Conservation (phyloP, 257 asterid species). For the Fraxinus cuspidata region DNA sequence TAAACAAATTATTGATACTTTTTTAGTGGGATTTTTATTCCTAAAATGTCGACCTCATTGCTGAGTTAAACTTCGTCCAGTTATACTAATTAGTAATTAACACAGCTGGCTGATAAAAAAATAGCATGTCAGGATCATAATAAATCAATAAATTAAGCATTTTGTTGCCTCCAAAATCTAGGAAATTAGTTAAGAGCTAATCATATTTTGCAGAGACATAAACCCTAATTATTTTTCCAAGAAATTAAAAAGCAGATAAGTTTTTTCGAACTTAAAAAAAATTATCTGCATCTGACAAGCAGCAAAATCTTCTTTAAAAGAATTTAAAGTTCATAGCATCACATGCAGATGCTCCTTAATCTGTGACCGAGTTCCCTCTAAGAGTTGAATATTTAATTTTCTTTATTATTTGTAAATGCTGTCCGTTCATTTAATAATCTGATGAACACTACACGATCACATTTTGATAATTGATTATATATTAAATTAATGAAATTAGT, state of each 20-base stretch:
- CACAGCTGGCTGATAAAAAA: too few relatives aligned
- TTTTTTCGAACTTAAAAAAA: too few relatives aligned
- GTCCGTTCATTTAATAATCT: neutral
- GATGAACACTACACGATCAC: neutral
- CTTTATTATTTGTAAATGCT: neutral
- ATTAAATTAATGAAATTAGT: constrained; percentile 6
- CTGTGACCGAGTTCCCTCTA: neutral
- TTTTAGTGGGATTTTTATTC: too few relatives aligned
- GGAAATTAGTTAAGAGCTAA: neutral
- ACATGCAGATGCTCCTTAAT: neutral
- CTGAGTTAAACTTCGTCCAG: too few relatives aligned
- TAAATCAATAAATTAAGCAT: neutral
- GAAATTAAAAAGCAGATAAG: neutral
- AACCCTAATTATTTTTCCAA: neutral
- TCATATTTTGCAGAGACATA: neutral
- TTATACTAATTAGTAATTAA: too few relatives aligned
- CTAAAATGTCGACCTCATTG: too few relatives aligned
- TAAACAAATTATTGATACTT: too few relatives aligned
- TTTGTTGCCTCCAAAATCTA: neutral
- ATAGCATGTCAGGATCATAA: too few relatives aligned
- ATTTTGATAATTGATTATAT: constrained; percentile 5
- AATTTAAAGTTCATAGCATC: neutral
- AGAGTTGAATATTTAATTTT: neutral
- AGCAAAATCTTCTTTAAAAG: neutral
- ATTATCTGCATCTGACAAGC: neutral